Conservation (phyloP, 768 basidiomycete genomes). For the Amanita molliuscula region DNA sequence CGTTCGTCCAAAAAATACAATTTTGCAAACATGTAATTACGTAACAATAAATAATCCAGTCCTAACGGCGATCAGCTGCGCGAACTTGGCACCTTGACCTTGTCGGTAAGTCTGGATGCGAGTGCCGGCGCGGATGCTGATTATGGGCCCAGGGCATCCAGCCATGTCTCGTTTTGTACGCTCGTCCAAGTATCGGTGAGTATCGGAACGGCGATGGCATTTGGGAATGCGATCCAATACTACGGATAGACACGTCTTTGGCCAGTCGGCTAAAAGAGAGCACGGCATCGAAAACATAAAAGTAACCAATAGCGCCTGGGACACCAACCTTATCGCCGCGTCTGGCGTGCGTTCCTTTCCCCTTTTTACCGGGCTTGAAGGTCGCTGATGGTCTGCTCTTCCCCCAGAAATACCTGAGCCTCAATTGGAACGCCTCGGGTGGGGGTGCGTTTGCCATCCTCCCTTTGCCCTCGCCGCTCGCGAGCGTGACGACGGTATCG, state of each 20-base stretch:
- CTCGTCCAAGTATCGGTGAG: constrained; percentile 78
- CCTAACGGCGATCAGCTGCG: not conserved
- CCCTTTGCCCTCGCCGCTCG: constrained; percentile 71
- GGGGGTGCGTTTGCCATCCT: constrained; percentile 94
- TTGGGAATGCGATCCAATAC: constrained; percentile 10
- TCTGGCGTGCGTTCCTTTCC: constrained; percentile 43
- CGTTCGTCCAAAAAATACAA: not conserved
- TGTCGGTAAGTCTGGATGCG: not conserved
- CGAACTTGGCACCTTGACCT: not conserved
- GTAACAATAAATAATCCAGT: not conserved
- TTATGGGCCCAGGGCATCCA: not conserved
- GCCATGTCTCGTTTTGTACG: constrained; percentile 84
- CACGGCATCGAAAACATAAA: constrained; percentile 75
- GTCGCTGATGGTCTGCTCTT: constrained; percentile 4
- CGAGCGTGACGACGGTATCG: constrained; percentile 21
- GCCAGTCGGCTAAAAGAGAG: constrained; percentile 80
- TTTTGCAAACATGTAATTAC: not conserved
- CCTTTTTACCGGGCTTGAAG: constrained; percentile 16
- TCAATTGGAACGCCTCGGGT: constrained; percentile 92
- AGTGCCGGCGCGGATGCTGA: not conserved
- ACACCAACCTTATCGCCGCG: constrained; percentile 85
- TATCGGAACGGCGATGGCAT: constrained; percentile 6
- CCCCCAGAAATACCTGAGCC: constrained; percentile 66
- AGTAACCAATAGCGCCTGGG: constrained; percentile 87
- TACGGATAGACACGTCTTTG: constrained; percentile 74